phyloP scores from a whole-genome alignment of 139 green algal genomes.

The Dunaliella primolecta region DNA sequence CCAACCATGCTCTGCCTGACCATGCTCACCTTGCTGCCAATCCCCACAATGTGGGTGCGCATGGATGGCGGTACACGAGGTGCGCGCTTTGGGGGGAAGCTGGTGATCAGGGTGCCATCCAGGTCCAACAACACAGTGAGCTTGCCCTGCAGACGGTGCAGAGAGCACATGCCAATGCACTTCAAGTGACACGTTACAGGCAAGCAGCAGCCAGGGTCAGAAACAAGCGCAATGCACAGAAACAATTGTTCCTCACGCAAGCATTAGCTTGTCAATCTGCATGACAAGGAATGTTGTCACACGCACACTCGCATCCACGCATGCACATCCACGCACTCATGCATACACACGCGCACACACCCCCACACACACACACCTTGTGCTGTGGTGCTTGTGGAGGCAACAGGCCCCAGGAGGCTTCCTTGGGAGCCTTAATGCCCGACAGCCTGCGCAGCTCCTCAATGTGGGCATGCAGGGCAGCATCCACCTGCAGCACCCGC shows the following conservation, averaged over 20 bases:
- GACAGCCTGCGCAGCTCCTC: background rate
- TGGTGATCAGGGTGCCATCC: slow-evolving; percentile 80
- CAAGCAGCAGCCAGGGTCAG: background rate
- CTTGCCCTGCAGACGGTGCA: slow-evolving; percentile 19
- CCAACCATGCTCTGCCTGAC: no score
- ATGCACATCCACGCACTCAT: background rate
- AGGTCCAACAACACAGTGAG: slow-evolving; percentile 86
- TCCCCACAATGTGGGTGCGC: slow-evolving; percentile 66
- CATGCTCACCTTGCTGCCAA: slow-evolving; percentile 43
- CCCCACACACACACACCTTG: no score
- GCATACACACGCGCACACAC: no score
- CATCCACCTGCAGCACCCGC: background rate
- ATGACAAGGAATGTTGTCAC: background rate
- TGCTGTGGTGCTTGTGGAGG: slow-evolving; percentile 32
- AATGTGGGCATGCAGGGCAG: background rate
- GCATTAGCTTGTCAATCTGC: background rate
- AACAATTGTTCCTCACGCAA: background rate
- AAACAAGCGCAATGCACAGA: background rate
- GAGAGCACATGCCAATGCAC: background rate
- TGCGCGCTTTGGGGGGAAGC: slow-evolving; percentile 70
- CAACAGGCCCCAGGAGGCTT: slow-evolving; percentile 32
- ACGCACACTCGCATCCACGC: background rate
- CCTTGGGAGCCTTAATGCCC: background rate
- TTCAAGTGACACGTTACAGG: background rate
- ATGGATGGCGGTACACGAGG: slow-evolving; percentile 56